Evolutionary conservation across 2,329 filamentous ascomycete genomes (phyloP).

Genomic region (Aspergillus vadensis): DNA sequence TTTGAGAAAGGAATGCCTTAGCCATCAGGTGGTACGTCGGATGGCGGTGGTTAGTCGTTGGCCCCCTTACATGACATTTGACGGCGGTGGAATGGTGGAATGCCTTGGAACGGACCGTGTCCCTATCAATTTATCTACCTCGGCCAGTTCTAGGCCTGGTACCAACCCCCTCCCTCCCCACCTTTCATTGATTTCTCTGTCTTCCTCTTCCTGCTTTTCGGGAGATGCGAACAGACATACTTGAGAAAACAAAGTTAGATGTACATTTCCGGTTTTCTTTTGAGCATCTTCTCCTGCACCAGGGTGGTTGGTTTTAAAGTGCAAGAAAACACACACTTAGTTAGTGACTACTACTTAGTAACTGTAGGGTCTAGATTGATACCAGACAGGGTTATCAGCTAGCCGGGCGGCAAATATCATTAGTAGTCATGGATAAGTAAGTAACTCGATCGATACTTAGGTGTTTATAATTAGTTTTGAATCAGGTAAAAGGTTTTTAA

Average conservation of each 20-base stretch:
- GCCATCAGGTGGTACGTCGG: neutral
- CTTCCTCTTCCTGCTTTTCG: neutral
- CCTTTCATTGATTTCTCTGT: neutral
- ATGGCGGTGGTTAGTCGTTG: neutral
- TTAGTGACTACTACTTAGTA: no score
- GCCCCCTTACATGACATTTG: neutral
- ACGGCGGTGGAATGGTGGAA: neutral
- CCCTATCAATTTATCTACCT: neutral
- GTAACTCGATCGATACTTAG: no score
- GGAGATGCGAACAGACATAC: no score
- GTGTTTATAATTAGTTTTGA: neutral
- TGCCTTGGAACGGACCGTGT: neutral
- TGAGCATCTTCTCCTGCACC: no score
- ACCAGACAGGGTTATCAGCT: no score
- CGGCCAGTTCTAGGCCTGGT: neutral
- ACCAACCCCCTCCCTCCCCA: neutral
- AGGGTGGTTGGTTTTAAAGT: no score
- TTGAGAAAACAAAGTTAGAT: no score
- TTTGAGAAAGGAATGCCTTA: neutral
- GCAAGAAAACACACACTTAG: no score
- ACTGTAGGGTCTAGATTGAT: no score
- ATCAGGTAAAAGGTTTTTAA: neutral
- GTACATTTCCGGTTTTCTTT: no score
- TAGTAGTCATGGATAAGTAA: no score
- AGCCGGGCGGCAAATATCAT: no score